Percentiles rank a stretch among this genome's conserved stretches.
phyloP scores from a whole-genome alignment of 2,329 filamentous ascomycete genomes.

The Xylariaceae sp. region DNA sequence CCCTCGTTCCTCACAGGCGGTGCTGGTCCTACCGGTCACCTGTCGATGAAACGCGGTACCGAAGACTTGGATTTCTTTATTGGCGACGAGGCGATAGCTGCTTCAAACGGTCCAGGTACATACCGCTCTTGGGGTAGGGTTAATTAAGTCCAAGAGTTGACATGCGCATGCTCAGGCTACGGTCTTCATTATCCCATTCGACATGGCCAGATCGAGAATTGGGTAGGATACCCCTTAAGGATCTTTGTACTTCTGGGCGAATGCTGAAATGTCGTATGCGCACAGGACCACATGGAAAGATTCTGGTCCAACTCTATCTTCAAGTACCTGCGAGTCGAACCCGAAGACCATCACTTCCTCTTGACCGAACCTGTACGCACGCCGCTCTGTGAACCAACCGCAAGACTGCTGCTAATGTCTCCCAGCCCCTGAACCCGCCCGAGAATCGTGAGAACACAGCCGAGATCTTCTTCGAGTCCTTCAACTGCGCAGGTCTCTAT shows the following conservation, averaged over 20 bases:
- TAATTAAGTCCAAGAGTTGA: slow-evolving; percentile 24
- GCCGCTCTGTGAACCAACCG: neutral
- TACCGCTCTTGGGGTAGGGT: neutral
- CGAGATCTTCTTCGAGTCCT: slow-evolving; percentile 99
- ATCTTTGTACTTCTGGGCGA: neutral
- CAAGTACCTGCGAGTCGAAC: slow-evolving; percentile 97
- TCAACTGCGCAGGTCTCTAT: slow-evolving; percentile 98
- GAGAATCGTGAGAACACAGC: slow-evolving; percentile 99
- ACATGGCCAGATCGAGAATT: slow-evolving; percentile 98
- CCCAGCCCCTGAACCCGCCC: slow-evolving; percentile 90
- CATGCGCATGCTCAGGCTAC: slow-evolving; percentile 67
- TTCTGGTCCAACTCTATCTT: slow-evolving; percentile 99
- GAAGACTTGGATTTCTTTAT: slow-evolving; percentile 99
- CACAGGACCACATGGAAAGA: slow-evolving; percentile 97
- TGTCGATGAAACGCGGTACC: slow-evolving; percentile 91
- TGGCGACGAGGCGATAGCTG: slow-evolving; percentile 90
- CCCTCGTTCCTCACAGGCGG: slow-evolving; percentile 94
- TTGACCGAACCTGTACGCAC: slow-evolving; percentile 88
- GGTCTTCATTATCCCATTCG: slow-evolving; percentile 97
- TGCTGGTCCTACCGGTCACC: slow-evolving; percentile 79
- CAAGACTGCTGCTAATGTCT: slow-evolving; percentile 22
- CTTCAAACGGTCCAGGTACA: slow-evolving; percentile 80
- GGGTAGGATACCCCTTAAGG: slow-evolving; percentile 62
- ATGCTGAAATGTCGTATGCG: slow-evolving; percentile 19
- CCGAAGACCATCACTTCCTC: slow-evolving; percentile 98